Conservation (phyloP, 805 yeast genomes). For the Hanseniaspora valbyensis region DNA sequence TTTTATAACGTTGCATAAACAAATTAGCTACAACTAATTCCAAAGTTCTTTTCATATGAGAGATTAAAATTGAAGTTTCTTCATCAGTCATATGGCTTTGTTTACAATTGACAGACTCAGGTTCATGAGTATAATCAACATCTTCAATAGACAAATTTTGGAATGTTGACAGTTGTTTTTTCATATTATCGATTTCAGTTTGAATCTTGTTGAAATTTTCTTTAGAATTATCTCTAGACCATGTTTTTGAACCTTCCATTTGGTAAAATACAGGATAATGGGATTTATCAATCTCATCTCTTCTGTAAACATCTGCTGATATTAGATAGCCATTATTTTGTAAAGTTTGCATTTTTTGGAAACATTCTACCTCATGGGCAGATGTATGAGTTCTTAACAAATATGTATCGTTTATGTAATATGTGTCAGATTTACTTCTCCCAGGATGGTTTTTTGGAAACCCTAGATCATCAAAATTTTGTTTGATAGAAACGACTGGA, state of each 20-base stretch:
- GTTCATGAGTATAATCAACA: conserved; percentile 32
- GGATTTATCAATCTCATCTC: conserved; percentile 90
- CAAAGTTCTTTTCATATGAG: conserved; percentile 74
- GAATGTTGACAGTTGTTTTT: conserved; percentile 32
- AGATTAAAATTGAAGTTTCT: conserved; percentile 59
- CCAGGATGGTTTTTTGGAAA: conserved; percentile 92
- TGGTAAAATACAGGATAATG: conserved; percentile 98
- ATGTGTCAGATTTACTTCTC: conserved; percentile 82
- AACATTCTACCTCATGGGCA: conserved; percentile 89
- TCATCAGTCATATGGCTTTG: conserved; percentile 61
- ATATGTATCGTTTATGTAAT: conserved; percentile 64
- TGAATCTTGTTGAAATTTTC: conserved; percentile 30
- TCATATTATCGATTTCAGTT: conserved; percentile 54
- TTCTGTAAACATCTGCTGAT: conserved; percentile 88
- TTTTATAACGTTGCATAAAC: conserved; percentile 4
- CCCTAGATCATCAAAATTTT: conserved; percentile 86
- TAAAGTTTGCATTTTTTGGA: conserved; percentile 35
- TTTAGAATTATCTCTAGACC: conserved; percentile 45
- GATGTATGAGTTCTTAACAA: conserved; percentile 89
- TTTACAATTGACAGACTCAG: conserved; percentile 50
- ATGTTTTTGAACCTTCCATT: conserved; percentile 88
- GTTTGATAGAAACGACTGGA: conserved; percentile 70
- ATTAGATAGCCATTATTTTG: conserved; percentile 73
- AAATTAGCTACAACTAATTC: conserved; percentile 76
- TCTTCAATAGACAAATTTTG: conserved; percentile 71